Base-by-base conservation (phyloP, 1,139 yeast species). In the Blastobotrys elegans region DNA sequence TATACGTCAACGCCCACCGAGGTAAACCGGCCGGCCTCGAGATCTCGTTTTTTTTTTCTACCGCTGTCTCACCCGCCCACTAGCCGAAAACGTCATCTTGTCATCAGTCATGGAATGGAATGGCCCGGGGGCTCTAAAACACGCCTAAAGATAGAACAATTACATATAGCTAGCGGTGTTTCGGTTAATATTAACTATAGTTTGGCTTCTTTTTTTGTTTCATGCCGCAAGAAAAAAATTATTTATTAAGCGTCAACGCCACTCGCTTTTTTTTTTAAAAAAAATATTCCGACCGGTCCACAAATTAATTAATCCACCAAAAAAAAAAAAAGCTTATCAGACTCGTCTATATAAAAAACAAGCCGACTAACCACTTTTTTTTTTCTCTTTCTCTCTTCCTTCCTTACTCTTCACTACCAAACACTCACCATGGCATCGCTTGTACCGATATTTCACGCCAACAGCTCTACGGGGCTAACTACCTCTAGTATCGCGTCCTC, bases 261-360 rank as follows among this genome's bases (percentile, higher is more conserved):
- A 24, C 27, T 24, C 27, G 27, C 27, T 24, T 24, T 24, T 24
- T 24, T 6, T 24, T 10, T 10, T 24, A 5, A 24, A 24, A 5
- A 24, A 24, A 24, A 24, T 24, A 5, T 24, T 10, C 27, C 27
- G 27, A 24, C 10, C 38, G 22, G 14, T 35, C n/a, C 26, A 7
- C 13, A 14, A 17, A 14, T 10, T 17, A 17, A n/a, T 21, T 11
- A 2, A 6, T 17, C 22, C 5, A 34, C 13, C 4, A 34, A 34
- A 34, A 34, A 34, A 5, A 34, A 34, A 34, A 34, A 34, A 34
- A 34, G n/a, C n/a, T n/a, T n/a, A n/a, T n/a, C n/a, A n/a, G n/a
- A n/a, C n/a, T n/a, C n/a, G n/a, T n/a, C n/a, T 16, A 34, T 16
- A 34, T 5, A 34, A 34, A 18, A 6, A 18, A 34, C 6, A 34